Evolutionary conservation across 2,329 filamentous ascomycete genomes (phyloP).

Genomic region (Laburnicola sp.): DNA sequence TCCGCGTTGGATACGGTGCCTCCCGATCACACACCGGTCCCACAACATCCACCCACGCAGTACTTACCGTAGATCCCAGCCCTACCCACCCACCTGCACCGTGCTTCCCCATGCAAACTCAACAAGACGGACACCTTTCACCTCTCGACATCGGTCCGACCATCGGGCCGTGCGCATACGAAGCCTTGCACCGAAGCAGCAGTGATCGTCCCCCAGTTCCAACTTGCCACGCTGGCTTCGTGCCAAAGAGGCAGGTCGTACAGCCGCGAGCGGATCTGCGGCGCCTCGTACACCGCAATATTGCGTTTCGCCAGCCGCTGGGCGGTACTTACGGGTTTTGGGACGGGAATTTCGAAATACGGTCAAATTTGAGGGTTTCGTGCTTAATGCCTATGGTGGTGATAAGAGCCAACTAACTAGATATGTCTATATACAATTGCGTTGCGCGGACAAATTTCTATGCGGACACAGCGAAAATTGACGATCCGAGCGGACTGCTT

Average conservation of each 20-base stretch:
- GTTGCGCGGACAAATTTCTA: too few species aligned
- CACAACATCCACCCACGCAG: background rate
- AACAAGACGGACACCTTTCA: background rate
- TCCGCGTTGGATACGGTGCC: too few species aligned
- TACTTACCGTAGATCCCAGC: too few species aligned
- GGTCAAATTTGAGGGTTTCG: too few species aligned
- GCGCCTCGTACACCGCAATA: background rate
- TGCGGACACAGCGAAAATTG: too few species aligned
- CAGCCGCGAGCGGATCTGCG: background rate
- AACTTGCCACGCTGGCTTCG: background rate
- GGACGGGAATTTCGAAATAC: too few species aligned
- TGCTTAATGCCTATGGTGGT: too few species aligned
- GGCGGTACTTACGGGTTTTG: too few species aligned
- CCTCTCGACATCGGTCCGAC: background rate
- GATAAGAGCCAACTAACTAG: too few species aligned
- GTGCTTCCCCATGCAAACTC: background rate
- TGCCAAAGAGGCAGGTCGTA: constrained; percentile 2
- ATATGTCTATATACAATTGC: too few species aligned
- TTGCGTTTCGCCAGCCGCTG: too few species aligned
- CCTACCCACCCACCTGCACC: background rate
- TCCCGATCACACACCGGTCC: background rate
- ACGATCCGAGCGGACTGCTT: too few species aligned
- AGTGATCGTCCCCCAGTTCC: constrained; percentile 9
- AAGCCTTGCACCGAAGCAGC: constrained; percentile 3
- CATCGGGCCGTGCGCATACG: constrained; percentile 8